A percentile compares a stretch with the other conserved stretches of the same genome.
Conservation (phyloP, 2,329 filamentous ascomycete species). For the Stagonosporopsis vannaccii region DNA sequence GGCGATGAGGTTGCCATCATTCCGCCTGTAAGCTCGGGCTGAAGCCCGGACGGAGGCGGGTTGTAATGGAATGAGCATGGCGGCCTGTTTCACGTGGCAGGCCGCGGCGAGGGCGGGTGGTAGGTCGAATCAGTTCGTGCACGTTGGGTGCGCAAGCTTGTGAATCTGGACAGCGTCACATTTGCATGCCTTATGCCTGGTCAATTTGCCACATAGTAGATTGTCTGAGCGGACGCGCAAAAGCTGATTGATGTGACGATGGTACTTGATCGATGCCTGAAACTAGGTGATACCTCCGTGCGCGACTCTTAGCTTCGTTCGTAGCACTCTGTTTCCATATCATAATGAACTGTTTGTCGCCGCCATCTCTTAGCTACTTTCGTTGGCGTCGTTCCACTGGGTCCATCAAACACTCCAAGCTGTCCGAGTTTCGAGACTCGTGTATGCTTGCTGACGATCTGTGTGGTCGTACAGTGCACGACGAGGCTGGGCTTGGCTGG, state of each 20-base stretch:
- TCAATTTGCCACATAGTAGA: not conserved
- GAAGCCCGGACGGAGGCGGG: constrained; percentile 35
- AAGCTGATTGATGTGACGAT: not conserved
- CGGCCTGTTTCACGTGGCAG: not conserved
- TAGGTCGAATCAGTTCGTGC: not conserved
- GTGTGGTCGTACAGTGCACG: not conserved
- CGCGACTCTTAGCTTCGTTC: not conserved
- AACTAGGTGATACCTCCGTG: not conserved
- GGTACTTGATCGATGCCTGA: not conserved
- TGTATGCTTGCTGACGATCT: not conserved
- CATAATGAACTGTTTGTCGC: no score
- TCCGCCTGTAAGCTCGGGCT: constrained; percentile 87
- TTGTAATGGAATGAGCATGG: not conserved
- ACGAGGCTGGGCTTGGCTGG: not conserved
- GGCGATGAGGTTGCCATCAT: constrained; percentile 89
- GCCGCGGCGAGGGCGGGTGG: no score
- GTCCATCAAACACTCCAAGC: not conserved
- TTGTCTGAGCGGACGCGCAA: no score
- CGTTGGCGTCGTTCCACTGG: not conserved
- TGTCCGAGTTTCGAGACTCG: not conserved
- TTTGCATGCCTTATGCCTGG: no score
- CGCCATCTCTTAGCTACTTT: no score
- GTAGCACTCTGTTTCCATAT: no score
- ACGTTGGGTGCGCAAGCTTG: no score
- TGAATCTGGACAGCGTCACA: no score